Percentiles rank a stretch among this genome's conserved stretches.
phyloP scores from a whole-genome alignment of 2,329 filamentous ascomycete species.

The Scolecobasidium constrictum region DNA sequence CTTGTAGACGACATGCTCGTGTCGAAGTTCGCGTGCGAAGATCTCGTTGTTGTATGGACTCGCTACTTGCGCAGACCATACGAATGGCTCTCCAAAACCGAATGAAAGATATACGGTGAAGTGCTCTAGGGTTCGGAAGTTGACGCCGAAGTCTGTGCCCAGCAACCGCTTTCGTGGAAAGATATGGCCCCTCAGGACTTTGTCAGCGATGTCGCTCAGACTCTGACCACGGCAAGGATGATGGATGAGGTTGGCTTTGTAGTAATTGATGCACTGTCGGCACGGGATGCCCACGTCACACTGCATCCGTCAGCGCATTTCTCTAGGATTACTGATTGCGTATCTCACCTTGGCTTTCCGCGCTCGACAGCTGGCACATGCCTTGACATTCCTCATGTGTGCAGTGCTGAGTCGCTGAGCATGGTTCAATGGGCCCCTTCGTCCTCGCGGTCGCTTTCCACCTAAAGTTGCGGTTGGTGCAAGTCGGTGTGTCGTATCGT shows the following conservation, averaged over 20 bases:
- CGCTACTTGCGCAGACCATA: not conserved
- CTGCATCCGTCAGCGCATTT: slow-evolving; percentile 9
- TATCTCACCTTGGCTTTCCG: slow-evolving; percentile 6
- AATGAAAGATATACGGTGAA: slow-evolving; percentile 8
- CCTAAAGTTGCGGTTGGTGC: not conserved
- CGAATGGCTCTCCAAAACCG: slow-evolving; percentile 8
- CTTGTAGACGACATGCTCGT: slow-evolving; percentile 25
- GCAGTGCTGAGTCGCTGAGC: not conserved
- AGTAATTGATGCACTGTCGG: slow-evolving; percentile 26
- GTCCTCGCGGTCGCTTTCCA: not conserved
- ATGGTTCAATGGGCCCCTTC: not conserved
- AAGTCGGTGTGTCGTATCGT: not conserved
- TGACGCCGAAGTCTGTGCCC: not conserved
- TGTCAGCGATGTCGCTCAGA: slow-evolving; percentile 18
- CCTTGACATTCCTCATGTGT: slow-evolving; percentile 7
- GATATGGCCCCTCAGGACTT: slow-evolving; percentile 1
- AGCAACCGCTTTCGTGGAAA: slow-evolving; percentile 6
- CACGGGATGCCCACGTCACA: slow-evolving; percentile 30
- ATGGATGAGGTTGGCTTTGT: slow-evolving; percentile 24
- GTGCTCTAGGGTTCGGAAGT: not conserved
- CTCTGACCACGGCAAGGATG: slow-evolving; percentile 24
- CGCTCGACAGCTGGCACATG: slow-evolving; percentile 8
- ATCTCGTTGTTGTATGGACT: not conserved
- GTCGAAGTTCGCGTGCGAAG: slow-evolving; percentile 13
- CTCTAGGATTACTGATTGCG: not conserved